Evolutionary conservation across 371 early-diverging fungal species (phyloP).

Genomic region (Parasitella parasitica): DNA sequence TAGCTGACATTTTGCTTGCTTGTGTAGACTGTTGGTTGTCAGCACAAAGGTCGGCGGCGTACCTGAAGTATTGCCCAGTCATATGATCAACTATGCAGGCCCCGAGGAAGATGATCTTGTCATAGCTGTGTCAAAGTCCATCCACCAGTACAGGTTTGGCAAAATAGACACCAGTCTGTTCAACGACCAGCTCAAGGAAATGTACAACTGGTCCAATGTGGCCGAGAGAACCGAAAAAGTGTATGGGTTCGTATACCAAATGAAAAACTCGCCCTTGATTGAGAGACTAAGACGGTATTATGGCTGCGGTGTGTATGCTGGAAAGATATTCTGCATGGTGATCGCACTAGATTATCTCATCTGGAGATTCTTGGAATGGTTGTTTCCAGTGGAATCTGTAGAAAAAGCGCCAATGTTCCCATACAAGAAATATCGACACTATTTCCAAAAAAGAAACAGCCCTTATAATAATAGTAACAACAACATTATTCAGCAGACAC

Average conservation of each 20-base stretch:
- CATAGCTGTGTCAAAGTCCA: constrained; percentile 70
- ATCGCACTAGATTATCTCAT: constrained; percentile 86
- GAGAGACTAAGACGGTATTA: constrained; percentile 86
- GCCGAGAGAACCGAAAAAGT: constrained; percentile 91
- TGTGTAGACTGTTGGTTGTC: constrained; percentile 86
- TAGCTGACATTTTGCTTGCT: neutral
- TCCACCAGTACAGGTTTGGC: constrained; percentile 66
- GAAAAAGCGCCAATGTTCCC: constrained; percentile 72
- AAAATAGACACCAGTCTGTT: constrained; percentile 73
- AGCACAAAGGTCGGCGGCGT: constrained; percentile 99
- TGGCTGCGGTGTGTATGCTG: constrained; percentile 90
- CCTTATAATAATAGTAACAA: neutral
- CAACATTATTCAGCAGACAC: neutral
- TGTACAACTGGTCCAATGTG: constrained; percentile 97
- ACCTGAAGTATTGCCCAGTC: constrained; percentile 94
- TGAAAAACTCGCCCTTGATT: constrained; percentile 71
- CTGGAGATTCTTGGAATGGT: constrained; percentile 78
- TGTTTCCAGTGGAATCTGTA: constrained; percentile 74
- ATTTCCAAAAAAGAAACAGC: constrained; percentile 11
- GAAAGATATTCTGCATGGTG: constrained; percentile 89
- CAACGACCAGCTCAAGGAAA: constrained; percentile 83
- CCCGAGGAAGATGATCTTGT: constrained; percentile 91
- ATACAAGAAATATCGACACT: constrained; percentile 54
- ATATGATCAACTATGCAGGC: constrained; percentile 94
- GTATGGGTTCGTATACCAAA: constrained; percentile 68